These are phyloP conservation scores for Pneumocystis wakefieldiae DNA, from an alignment of 1,139 yeast genomes.

Conservation along the genomic window DNA sequence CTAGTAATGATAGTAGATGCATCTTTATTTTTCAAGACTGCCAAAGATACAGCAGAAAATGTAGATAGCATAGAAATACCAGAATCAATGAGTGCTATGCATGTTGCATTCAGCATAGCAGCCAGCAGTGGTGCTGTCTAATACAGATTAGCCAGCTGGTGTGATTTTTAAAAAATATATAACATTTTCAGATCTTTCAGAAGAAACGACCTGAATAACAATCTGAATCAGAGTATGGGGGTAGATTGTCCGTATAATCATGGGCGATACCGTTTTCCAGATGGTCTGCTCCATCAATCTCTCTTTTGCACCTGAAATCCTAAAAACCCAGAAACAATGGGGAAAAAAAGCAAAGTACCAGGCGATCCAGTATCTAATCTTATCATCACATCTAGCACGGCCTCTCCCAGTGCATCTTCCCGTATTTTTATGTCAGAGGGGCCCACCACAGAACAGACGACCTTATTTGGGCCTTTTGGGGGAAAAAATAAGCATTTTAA, in stretches of 20 bases:
- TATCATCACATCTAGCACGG: slow-evolving; percentile 66
- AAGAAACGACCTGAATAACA: slow-evolving; percentile 63
- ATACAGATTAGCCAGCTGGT: background rate
- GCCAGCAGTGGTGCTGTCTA: background rate
- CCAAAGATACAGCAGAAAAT: background rate
- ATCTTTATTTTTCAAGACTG: background rate
- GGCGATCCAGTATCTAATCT: slow-evolving; percentile 68
- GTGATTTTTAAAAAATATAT: background rate
- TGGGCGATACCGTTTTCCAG: slow-evolving; percentile 43
- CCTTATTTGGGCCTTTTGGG: slow-evolving; percentile 16
- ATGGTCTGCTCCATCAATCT: slow-evolving; percentile 59
- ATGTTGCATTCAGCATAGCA: background rate
- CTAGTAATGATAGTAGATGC: background rate
- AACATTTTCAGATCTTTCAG: slow-evolving; percentile 41
- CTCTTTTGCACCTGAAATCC: slow-evolving; percentile 42
- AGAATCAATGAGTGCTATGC: background rate
- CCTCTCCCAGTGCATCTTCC: slow-evolving; percentile 70
- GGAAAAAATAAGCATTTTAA: background rate
- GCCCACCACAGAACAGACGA: slow-evolving; percentile 69
- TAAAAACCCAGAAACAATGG: background rate
- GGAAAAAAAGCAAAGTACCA: slow-evolving; percentile 16
- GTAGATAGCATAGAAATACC: background rate
- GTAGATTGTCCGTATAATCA: slow-evolving; percentile 49
- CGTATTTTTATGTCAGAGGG: slow-evolving; percentile 76
- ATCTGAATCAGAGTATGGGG: slow-evolving; percentile 79